These are phyloP conservation scores for Microdochium trichocladiopsis DNA, from an alignment of 2,329 filamentous ascomycete species.

Conservation along the genomic window DNA sequence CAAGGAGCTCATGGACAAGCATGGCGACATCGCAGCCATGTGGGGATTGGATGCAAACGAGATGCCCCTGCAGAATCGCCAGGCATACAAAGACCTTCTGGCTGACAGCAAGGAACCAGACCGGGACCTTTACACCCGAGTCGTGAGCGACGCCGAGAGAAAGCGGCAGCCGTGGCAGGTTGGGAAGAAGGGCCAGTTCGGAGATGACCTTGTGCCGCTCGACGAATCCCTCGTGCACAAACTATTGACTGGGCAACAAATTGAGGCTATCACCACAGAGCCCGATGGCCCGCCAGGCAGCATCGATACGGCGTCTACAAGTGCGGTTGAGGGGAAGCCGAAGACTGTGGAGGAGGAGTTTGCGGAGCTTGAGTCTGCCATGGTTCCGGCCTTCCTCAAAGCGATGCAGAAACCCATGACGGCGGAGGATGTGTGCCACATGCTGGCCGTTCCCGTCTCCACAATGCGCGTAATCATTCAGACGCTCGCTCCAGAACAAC, in stretches of 20 bases:
- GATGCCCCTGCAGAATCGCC: conserved; percentile 8
- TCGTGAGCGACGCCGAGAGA: background rate
- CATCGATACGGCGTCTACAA: background rate
- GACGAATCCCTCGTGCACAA: background rate
- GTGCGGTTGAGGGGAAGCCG: background rate
- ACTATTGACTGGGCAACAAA: background rate
- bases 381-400: background rate
- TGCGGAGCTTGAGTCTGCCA: background rate
- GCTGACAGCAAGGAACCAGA: background rate
- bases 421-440: background rate
- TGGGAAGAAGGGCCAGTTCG: background rate
- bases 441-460: background rate
- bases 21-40: conserved; percentile 5
- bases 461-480: background rate
- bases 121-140: background rate
- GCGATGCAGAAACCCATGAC: background rate
- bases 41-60: conserved; percentile 5
- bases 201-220: background rate
- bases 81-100: conserved; percentile 7
- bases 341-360: background rate
- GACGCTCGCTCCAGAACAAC: background rate
- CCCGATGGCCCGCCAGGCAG: too few species aligned
- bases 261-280: background rate
- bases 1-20: conserved; percentile 5
- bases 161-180: background rate